Base-by-base conservation (phyloP, 371 early-diverging fungal species). In the Saksenaea oblongispora region DNA sequence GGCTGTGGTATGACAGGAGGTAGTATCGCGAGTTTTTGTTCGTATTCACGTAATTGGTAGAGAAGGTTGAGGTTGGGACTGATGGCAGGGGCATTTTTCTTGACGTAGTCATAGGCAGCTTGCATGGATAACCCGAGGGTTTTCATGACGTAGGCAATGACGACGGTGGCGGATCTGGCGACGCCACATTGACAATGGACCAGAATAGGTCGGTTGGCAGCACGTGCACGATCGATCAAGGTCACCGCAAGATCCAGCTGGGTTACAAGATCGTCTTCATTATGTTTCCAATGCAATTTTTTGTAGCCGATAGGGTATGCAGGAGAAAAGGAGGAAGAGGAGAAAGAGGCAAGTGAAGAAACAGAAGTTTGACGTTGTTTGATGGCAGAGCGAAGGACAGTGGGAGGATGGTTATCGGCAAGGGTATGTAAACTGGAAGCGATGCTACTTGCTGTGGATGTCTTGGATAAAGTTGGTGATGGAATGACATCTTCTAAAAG, bases 161-260 rank as follows among this genome's bases (percentile, higher is more conserved):
- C 83, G 27, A 92, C 66, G 0, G 87, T 79, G 5, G 93, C 93
- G n/a, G 90, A 89, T 34, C 93, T 71, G 24, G 91, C 89, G 17
- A 92, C 88, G 22, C 93, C 93, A 64, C 85, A 75, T 64, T 90
- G 89, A 71, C 93, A 93, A 58, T 91, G 89, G 13, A 93, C 86
- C 24, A 93, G 80, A 1, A 92, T 82, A 31, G 82, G 66, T 36
- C 73, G 69, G 26, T 82, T 81, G 14, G 64, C 53, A 5, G 37
- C 57, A 26, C 79, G 83, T 17, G 82, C 79, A 28, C 67, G 69
- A 57, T 91, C 86, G 60, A 90, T 89, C 54, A 83, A 86, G 34
- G 66, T 81, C 68, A 92, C 88, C 14, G 83, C 81, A 28, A 57
- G 61, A 14, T 73, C 76, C 41, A 91, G 85, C 60, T 84, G 75